Evolutionary conservation across 441 rosid species (phyloP), one percentile per base, ranked within the genome.

Genomic region (Geranium incanum): DNA sequence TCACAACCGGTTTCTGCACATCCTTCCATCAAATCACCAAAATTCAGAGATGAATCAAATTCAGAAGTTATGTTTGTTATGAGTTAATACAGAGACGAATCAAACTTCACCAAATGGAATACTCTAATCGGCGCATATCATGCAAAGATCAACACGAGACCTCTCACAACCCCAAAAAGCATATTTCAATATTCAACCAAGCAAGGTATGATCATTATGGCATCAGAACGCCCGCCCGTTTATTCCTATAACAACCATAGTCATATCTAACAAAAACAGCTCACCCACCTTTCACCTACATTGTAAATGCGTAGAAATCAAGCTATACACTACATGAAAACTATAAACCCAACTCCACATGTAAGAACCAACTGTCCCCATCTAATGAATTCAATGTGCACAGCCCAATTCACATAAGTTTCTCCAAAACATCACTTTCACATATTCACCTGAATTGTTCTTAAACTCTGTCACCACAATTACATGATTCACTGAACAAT

Each of bases 361-460:
- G 63, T 13, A 57, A 57, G 63, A 57, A 48, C 6, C 63, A 57
- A 57, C 63, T 57, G 6, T 16, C 63, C 21, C 63, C 21, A 57
- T 7, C 63, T 16, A 57, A 57, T 57, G 23, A 15, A 57, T 5
- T 57, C 21, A 18, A 57, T 5, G 23, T 8, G 13, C n/a, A 3
- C 55, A 7, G 16, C 15, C 63, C 8, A 57, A 57, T 57, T 57
- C 63, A 16, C 63, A 57, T 57, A 57, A 16, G 21, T 55, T 57
- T 15, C 63, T 57, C 63, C 23, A 6, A 48, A 48, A 19, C 15
- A 4, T 18, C 5, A 57, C 15, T 16, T 57, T 57, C 21, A 1
- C 21, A 57, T 5, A 57, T 57, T 15, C 23, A n/a, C 63, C 23
- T 15, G 19, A 57, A 15, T 57, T 16, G 9, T 57, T 57, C 19